Evolutionary conservation across 495 filamentous ascomycete genomes (phyloP).

Genomic region (Aspergillus heteromorphus): DNA sequence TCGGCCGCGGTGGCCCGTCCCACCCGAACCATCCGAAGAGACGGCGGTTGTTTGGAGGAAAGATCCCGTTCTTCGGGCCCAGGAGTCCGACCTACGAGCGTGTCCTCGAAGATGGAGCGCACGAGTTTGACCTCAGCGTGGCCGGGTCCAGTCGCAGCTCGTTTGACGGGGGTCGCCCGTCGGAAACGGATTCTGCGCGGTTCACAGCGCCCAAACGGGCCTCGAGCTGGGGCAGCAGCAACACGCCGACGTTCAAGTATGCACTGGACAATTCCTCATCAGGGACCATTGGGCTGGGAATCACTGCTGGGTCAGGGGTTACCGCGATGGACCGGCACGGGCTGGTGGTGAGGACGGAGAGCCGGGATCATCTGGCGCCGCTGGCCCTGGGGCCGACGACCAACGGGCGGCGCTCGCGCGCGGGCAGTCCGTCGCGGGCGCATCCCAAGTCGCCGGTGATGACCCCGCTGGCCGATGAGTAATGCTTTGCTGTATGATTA

Average conservation of each 20-base stretch:
- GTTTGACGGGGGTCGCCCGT: constrained; percentile 37
- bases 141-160: constrained; percentile 53
- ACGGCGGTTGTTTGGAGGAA: constrained; percentile 47
- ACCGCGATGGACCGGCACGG: constrained; percentile 68
- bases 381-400: constrained; percentile 38
- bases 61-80: constrained; percentile 49
- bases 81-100: constrained; percentile 71
- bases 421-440: constrained; percentile 41
- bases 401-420: constrained; percentile 40
- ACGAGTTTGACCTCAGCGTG: constrained; percentile 66
- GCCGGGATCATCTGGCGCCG: constrained; percentile 61
- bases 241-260: constrained; percentile 49
- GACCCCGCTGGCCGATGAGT: constrained; percentile 38
- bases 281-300: constrained; percentile 44
- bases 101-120: constrained; percentile 71
- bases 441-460: constrained; percentile 38
- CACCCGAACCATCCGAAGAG: constrained; percentile 49
- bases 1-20: constrained; percentile 46
- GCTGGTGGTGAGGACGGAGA: constrained; percentile 73
- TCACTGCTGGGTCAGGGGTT: constrained; percentile 34
- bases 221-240: constrained; percentile 35
- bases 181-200: constrained; percentile 27
- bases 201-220: constrained; percentile 31
- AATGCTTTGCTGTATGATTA: constrained; percentile 21
- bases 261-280: constrained; percentile 51